A percentile compares a stretch with the other conserved stretches of the same genome.
Conservation (phyloP, 768 basidiomycete species). For the Lentinula detonsa region DNA sequence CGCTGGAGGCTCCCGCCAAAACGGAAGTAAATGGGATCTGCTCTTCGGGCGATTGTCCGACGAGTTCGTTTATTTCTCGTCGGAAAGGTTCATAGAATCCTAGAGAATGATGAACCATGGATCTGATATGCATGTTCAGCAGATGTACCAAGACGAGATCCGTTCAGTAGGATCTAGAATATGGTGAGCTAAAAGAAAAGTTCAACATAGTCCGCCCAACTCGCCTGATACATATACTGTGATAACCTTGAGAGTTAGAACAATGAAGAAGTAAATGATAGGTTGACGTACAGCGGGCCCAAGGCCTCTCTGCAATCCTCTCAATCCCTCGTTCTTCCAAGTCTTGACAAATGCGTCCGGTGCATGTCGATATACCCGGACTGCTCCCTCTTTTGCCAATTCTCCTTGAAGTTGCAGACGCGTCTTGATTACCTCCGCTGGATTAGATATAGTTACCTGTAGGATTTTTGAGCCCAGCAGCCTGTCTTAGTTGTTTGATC, state of each 20-base stretch:
- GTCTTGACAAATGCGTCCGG: constrained; percentile 85
- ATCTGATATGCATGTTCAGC: background rate
- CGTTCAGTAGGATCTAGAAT: constrained; percentile 80
- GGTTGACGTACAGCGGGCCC: constrained; percentile 67
- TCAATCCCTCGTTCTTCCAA: constrained; percentile 82
- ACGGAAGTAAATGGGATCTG: constrained; percentile 75
- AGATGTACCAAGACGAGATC: constrained; percentile 72
- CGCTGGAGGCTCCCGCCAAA: constrained; percentile 83
- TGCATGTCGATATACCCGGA: constrained; percentile 84
- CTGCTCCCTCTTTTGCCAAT: constrained; percentile 65
- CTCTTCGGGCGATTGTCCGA: constrained; percentile 59
- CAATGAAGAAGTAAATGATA: background rate
- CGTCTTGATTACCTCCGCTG: constrained; percentile 87
- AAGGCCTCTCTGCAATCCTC: constrained; percentile 91
- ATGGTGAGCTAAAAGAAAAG: background rate
- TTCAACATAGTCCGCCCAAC: constrained; percentile 13
- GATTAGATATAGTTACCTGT: constrained; percentile 77
- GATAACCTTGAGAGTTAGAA: constrained; percentile 14
- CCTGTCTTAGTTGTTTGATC: background rate
- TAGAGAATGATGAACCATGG: constrained; percentile 18
- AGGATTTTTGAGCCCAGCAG: constrained; percentile 2
- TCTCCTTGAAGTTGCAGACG: constrained; percentile 96
- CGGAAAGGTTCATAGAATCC: constrained; percentile 97
- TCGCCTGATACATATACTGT: constrained; percentile 89
- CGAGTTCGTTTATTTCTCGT: constrained; percentile 54